These are phyloP conservation scores for Vinca major DNA, from an alignment of 305 asterid genomes.

Conservation along the genomic window DNA sequence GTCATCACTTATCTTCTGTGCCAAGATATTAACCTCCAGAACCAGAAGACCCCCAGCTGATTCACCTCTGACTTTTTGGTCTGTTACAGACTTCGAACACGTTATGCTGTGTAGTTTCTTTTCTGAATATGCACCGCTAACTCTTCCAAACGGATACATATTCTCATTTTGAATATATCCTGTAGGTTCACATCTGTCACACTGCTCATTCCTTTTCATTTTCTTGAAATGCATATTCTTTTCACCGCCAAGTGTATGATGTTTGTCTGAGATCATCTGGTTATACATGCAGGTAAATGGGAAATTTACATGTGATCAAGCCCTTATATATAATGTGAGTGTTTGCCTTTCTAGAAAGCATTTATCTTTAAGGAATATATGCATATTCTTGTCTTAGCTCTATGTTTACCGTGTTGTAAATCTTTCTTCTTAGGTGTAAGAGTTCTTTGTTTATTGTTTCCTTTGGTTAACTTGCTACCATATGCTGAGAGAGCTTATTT, in stretches of 20 bases:
- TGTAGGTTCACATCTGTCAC: too few species aligned
- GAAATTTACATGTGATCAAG: constrained; percentile 63
- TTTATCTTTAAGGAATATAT: neutral
- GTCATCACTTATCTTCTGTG: too few species aligned
- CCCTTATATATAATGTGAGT: constrained; percentile 76
- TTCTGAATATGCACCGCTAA: too few species aligned
- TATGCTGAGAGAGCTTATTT: neutral
- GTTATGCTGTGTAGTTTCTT: neutral
- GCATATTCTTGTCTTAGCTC: constrained; percentile 5
- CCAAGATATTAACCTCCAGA: too few species aligned
- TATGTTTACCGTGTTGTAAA: neutral
- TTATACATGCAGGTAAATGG: constrained; percentile 79
- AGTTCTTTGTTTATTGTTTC: neutral
- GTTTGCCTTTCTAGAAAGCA: constrained; percentile 5
- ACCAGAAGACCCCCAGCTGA: too few species aligned
- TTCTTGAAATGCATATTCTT: neutral
- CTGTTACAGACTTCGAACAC: neutral
- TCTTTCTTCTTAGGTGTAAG: neutral
- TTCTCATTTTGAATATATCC: too few species aligned
- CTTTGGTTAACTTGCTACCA: neutral
- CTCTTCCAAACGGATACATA: too few species aligned
- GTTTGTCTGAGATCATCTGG: constrained; percentile 20
- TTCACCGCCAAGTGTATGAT: neutral
- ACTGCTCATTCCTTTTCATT: neutral
- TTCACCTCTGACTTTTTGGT: neutral